Evolutionary conservation across 768 basidiomycete genomes (phyloP), one percentile per base, ranked within the genome.

Genomic region (Pisolithus marmoratus): DNA sequence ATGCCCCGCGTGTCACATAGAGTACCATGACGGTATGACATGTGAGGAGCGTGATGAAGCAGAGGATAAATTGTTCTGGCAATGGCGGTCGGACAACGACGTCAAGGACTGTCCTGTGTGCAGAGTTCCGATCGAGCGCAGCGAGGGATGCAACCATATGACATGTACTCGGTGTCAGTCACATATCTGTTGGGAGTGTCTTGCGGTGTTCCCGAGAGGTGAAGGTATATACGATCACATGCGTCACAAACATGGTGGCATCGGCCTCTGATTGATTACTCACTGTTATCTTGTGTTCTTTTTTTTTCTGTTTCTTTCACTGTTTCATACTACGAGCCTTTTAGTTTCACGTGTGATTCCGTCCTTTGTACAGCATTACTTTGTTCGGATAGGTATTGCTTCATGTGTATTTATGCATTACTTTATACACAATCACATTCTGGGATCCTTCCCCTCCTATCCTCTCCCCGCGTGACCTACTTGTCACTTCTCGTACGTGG

Each of bases 81-180:
- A 77, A 53, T 92, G 89, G 89, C 74, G 77, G 51, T 68, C 63
- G 55, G 63, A 64, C 36, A 78, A 86, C 57, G 81, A 84, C 57
- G 85, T 89, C 50, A 87, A 90, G 71, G 70, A 74, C 29, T 92
- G 89, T 63, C 89, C 89, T 2, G 76, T 77, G 0, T 92, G 89
- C 70, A 78, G 78, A 49, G 75, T 78, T 7, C 74, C 78, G 6
- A 90, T 92, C 56, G 86, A 91, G 66, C 81, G 84, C 38, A 71
- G 70, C 26, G 84, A 82, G 55, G 89, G 89, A 0, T 92, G 89
- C 66, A 86, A 92, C 68, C 89, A 92, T 64, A 82, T 92, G 76
- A 83, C 79, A n/a, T 92, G 89, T 65, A 74, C 73, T 0, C 75
- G 77, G 29, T 92, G 89, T 63, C 76, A 80, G 58, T 82, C 85